Percentiles rank a stretch among this genome's conserved stretches.
phyloP scores from a whole-genome alignment of 1,139 yeast genomes.

The Blastobotrys ciferrii region DNA sequence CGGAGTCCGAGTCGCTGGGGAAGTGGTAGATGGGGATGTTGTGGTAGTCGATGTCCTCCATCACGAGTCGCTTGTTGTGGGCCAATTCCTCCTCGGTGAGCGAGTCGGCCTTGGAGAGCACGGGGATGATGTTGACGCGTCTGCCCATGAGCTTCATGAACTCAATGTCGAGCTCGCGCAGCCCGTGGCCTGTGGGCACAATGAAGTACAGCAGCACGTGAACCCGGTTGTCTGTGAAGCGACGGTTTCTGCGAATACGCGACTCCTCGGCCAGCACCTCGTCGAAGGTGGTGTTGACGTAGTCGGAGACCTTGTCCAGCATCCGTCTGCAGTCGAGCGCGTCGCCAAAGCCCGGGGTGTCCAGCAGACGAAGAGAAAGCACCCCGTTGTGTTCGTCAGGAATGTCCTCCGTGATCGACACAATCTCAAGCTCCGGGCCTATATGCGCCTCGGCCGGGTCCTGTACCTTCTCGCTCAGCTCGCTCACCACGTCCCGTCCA shows the following conservation, averaged over 20 bases:
- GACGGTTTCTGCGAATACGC: slow-evolving; percentile 82
- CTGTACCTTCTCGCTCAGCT: slow-evolving; percentile 32
- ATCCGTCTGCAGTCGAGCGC: slow-evolving; percentile 63
- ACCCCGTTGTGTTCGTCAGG: slow-evolving; percentile 71
- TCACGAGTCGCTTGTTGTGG: slow-evolving; percentile 62
- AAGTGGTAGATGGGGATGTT: slow-evolving; percentile 85
- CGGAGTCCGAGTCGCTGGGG: slow-evolving; percentile 49
- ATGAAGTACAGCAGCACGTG: slow-evolving; percentile 71
- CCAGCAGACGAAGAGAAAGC: slow-evolving; percentile 57
- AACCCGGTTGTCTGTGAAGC: slow-evolving; percentile 73
- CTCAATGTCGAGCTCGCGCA: slow-evolving; percentile 69
- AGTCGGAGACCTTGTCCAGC: slow-evolving; percentile 69
- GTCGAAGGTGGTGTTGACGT: slow-evolving; percentile 87
- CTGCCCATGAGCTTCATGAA: slow-evolving; percentile 77
- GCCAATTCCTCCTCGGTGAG: slow-evolving; percentile 75
- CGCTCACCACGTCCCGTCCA: slow-evolving; percentile 73
- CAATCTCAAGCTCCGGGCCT: slow-evolving; percentile 51
- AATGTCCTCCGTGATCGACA: slow-evolving; percentile 39
- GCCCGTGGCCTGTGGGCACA: slow-evolving; percentile 76
- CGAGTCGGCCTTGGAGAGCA: slow-evolving; percentile 82
- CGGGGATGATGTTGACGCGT: slow-evolving; percentile 84
- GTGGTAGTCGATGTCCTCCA: slow-evolving; percentile 76
- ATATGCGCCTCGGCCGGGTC: slow-evolving; percentile 46
- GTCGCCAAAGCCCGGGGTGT: slow-evolving; percentile 82
- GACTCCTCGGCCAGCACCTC: slow-evolving; percentile 93